Conservation (phyloP, 768 basidiomycete genomes). For the Podaxis mareebaensis region DNA sequence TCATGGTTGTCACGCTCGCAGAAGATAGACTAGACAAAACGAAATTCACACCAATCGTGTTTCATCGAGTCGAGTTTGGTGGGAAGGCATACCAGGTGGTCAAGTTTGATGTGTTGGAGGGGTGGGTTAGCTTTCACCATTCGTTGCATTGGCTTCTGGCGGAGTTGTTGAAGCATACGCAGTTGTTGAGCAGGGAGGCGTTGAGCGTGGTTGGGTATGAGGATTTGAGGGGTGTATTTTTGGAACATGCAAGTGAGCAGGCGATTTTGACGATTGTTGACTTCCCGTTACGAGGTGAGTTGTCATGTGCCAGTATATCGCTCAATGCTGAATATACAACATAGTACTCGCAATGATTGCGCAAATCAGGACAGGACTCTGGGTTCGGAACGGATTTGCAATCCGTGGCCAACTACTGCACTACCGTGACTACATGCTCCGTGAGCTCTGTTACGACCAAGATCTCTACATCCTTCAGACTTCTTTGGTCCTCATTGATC, state of each 20-base stretch:
- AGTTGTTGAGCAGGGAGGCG: constrained; percentile 57
- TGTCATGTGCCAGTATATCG: neutral
- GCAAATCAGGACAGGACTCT: constrained; percentile 91
- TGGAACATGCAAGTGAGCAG: constrained; percentile 62
- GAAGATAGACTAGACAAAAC: constrained; percentile 66
- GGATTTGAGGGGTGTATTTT: constrained; percentile 61
- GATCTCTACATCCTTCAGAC: constrained; percentile 89
- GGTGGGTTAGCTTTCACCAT: constrained; percentile 92
- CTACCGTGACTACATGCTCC: constrained; percentile 94
- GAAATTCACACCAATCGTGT: constrained; percentile 62
- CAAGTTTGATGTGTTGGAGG: constrained; percentile 75
- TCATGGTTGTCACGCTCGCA: constrained; percentile 67
- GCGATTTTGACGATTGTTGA: constrained; percentile 79
- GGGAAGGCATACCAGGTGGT: constrained; percentile 60
- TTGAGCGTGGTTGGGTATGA: constrained; percentile 52
- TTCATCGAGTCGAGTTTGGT: constrained; percentile 70
- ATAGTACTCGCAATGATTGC: constrained; percentile 88
- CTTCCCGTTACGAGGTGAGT: constrained; percentile 83
- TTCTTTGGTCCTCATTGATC: constrained; percentile 76
- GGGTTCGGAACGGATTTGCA: constrained; percentile 97
- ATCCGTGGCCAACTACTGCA: constrained; percentile 94
- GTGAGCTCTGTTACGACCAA: constrained; percentile 96
- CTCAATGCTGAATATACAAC: constrained; percentile 1
- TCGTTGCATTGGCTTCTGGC: constrained; percentile 89
- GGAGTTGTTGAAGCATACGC: constrained; percentile 83